These are phyloP conservation scores for Pseudocercospora pini-densiflorae DNA, from an alignment of 2,329 filamentous ascomycete species.

Conservation along the genomic window DNA sequence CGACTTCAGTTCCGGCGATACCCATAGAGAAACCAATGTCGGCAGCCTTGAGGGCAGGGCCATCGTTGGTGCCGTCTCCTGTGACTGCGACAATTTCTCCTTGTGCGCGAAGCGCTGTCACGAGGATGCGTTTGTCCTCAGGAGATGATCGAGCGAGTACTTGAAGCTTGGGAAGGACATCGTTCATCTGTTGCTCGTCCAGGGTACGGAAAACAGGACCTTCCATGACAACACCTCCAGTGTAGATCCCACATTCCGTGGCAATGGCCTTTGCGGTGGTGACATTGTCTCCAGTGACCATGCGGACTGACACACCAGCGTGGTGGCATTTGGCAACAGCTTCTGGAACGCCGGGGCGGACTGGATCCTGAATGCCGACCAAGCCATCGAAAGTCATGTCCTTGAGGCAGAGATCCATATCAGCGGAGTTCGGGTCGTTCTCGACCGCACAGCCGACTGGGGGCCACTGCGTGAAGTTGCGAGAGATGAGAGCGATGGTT, in stretches of 20 bases:
- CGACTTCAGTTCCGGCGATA: slow-evolving; percentile 67
- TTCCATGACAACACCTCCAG: slow-evolving; percentile 51
- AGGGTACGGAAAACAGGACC: slow-evolving; percentile 51
- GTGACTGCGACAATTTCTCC: slow-evolving; percentile 70
- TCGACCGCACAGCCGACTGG: slow-evolving; percentile 61
- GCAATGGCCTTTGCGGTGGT: slow-evolving; percentile 76
- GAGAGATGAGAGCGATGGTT: slow-evolving; percentile 82
- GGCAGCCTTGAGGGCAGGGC: slow-evolving; percentile 66
- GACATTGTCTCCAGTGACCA: slow-evolving; percentile 76
- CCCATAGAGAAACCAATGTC: slow-evolving; percentile 73
- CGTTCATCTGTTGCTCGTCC: slow-evolving; percentile 51
- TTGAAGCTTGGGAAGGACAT: slow-evolving; percentile 65
- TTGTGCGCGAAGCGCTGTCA: slow-evolving; percentile 65
- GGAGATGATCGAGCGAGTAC: slow-evolving; percentile 71
- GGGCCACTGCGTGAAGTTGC: slow-evolving; percentile 81
- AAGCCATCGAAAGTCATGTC: slow-evolving; percentile 75
- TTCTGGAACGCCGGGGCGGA: slow-evolving; percentile 68
- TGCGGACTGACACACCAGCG: slow-evolving; percentile 72
- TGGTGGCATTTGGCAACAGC: slow-evolving; percentile 69
- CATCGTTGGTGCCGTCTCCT: slow-evolving; percentile 69
- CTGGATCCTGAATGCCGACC: slow-evolving; percentile 75
- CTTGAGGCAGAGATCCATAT: slow-evolving; percentile 71
- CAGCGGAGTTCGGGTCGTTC: slow-evolving; percentile 65
- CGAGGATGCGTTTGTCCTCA: slow-evolving; percentile 69
- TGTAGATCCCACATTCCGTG: slow-evolving; percentile 70